These are phyloP conservation scores for Durio zibethinus DNA, from an alignment of 345 rosid species.

Conservation along the genomic window DNA sequence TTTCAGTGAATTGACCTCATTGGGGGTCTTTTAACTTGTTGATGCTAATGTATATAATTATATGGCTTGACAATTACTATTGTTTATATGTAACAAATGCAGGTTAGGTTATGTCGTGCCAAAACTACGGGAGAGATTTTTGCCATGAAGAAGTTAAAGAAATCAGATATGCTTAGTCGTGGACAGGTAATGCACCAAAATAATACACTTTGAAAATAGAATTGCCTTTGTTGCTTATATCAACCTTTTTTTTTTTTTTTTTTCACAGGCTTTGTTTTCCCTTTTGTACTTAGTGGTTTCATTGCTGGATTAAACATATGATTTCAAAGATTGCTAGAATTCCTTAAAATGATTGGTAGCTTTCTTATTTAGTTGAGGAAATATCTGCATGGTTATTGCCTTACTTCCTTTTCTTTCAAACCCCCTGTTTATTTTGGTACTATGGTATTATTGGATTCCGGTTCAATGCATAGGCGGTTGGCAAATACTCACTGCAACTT, in stretches of 20 bases:
- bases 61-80: neutral
- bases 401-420: neutral
- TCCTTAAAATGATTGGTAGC: neutral
- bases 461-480: neutral
- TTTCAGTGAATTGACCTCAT: neutral
- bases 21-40: neutral
- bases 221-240: neutral
- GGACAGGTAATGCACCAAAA: conserved; percentile 64
- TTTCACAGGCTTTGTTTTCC: neutral
- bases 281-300: neutral
- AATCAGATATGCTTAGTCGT: conserved; percentile 98
- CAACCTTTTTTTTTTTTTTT: neutral
- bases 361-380: neutral
- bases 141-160: conserved; percentile 96
- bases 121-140: conserved; percentile 81
- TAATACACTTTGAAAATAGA: neutral
- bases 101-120: conserved; percentile 89
- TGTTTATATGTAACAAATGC: conserved; percentile 20
- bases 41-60: neutral
- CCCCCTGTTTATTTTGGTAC: neutral
- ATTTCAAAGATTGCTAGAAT: neutral
- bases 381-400: neutral
- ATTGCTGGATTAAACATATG: neutral
- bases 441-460: neutral
- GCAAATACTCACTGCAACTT: conserved; percentile 6